Conservation (phyloP, 176 grass and related monocot genomes). For the Neostapfia colusana region DNA sequence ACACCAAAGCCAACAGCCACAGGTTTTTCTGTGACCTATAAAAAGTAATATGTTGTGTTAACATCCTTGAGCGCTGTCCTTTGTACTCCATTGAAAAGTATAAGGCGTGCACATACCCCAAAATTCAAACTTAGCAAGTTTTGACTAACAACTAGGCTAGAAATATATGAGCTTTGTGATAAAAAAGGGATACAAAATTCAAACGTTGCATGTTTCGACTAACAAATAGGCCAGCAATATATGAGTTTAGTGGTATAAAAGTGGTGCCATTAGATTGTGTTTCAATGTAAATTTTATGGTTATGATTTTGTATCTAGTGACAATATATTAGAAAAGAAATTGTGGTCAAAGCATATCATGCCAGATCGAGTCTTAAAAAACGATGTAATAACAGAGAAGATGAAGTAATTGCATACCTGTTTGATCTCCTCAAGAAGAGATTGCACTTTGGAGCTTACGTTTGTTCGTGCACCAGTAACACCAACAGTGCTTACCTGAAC, state of each 20-base stretch:
- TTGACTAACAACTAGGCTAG: too few species aligned
- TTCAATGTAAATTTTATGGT: neutral
- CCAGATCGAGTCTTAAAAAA: neutral
- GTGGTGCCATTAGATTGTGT: neutral
- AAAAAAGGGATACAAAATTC: too few species aligned
- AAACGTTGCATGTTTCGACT: too few species aligned
- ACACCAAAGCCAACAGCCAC: conserved; percentile 96
- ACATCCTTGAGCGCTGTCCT: too few species aligned
- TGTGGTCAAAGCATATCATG: neutral
- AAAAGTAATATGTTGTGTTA: neutral
- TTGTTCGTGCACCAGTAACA: conserved; percentile 79
- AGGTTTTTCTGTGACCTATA: conserved; percentile 80
- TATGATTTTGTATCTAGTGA: too few species aligned
- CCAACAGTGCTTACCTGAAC: conserved; percentile 90
- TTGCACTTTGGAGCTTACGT: conserved; percentile 71
- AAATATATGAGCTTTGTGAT: too few species aligned
- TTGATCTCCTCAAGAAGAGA: conserved; percentile 96
- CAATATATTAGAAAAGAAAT: neutral
- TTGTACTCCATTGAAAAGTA: too few species aligned
- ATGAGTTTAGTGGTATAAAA: neutral
- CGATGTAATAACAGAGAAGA: neutral
- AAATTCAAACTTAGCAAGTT: too few species aligned
- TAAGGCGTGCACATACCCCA: too few species aligned
- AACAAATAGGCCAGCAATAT: neutral
- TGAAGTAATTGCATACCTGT: conserved; percentile 46